These are phyloP conservation scores for Rhodotorula sp. DNA, from an alignment of 1,284 basidiomycete species.

Conservation along the genomic window DNA sequence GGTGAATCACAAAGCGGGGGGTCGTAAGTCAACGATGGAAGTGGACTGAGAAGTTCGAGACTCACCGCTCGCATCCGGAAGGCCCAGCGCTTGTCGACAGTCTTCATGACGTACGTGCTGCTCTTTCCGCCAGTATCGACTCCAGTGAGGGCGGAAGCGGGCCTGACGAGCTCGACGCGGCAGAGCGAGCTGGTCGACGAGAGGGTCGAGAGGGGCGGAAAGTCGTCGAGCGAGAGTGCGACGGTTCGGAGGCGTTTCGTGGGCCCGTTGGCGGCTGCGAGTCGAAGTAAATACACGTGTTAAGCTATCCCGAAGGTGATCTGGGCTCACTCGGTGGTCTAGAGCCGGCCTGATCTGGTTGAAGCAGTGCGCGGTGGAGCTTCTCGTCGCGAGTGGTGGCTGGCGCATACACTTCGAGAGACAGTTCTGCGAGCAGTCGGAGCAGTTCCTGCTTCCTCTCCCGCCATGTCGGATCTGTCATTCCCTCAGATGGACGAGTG, in stretches of 20 bases:
- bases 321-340: not conserved
- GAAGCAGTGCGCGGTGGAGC: constrained; percentile 25
- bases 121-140: accelerated
- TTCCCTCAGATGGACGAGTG: not conserved
- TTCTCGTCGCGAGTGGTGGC: constrained; percentile 1
- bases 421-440: not conserved
- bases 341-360: not conserved
- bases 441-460: not conserved
- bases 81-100: constrained; percentile 32
- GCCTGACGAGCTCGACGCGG: constrained; percentile 27
- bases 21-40: not conserved
- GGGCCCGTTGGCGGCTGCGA: not conserved
- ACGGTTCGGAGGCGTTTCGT: constrained; percentile 1
- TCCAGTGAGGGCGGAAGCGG: not conserved
- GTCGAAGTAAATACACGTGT: no score
- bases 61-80: constrained; percentile 35
- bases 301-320: not conserved
- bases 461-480: not conserved
- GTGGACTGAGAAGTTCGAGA: not conserved
- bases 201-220: constrained; percentile 20
- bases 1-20: not conserved
- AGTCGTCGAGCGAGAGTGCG: constrained; percentile 22
- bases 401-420: not conserved
- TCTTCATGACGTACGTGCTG: constrained; percentile 25
- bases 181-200: constrained; percentile 23